These are phyloP conservation scores for Boletus rubescentipes DNA, from an alignment of 768 basidiomycete genomes.

Conservation along the genomic window DNA sequence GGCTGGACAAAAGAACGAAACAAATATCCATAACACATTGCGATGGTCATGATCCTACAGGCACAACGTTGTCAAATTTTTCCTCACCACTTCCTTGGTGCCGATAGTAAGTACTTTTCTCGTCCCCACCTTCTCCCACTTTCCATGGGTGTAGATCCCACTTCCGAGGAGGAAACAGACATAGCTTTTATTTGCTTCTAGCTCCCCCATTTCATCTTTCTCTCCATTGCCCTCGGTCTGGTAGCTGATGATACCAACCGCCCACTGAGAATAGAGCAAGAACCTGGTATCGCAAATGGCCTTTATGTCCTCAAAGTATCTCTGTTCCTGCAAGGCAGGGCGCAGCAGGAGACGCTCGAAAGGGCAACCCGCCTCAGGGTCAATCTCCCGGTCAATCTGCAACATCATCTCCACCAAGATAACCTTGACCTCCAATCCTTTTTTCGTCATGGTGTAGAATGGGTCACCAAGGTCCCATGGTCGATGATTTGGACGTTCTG, in stretches of 20 bases:
- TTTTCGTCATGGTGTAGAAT: conserved; percentile 4
- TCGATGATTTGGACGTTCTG: conserved; percentile 3
- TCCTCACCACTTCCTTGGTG: conserved; percentile 6
- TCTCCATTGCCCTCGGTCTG: conserved; percentile 1
- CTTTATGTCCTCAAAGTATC: neutral
- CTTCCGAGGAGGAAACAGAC: conserved; percentile 6
- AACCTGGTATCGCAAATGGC: conserved; percentile 4
- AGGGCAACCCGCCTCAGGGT: neutral
- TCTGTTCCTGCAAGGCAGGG: neutral
- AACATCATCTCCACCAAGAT: conserved; percentile 9
- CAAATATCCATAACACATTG: too few species aligned
- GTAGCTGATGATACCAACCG: conserved; percentile 8
- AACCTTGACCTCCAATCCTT: conserved; percentile 5
- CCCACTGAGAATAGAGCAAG: conserved; percentile 3
- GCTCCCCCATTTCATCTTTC: neutral
- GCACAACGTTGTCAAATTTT: neutral
- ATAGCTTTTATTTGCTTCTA: neutral
- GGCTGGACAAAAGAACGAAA: neutral
- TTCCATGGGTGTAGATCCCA: conserved; percentile 6
- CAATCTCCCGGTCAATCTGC: neutral
- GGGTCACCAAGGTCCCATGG: conserved; percentile 7
- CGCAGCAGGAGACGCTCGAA: neutral
- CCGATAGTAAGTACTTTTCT: conserved; percentile 1
- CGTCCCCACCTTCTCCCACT: conserved; percentile 8
- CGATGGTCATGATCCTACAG: neutral